These are phyloP conservation scores for Boletus rubropictus DNA, from an alignment of 768 basidiomycete species.

Conservation along the genomic window DNA sequence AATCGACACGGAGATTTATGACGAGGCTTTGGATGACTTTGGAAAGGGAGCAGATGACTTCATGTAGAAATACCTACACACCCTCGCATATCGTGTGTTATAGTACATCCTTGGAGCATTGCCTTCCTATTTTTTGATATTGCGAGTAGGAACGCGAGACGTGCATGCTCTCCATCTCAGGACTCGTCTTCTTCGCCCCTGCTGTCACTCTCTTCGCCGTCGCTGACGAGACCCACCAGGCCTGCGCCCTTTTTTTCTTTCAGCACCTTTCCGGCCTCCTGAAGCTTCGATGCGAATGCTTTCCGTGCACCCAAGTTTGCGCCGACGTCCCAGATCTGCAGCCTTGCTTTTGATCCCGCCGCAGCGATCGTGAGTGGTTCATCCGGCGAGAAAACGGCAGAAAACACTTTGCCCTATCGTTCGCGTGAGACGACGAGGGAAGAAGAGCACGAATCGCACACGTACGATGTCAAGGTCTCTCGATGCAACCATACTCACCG, in stretches of 20 bases:
- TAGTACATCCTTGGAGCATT: conserved; percentile 7
- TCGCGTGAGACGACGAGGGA: background rate
- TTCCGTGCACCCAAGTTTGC: conserved; percentile 78
- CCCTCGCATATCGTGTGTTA: conserved; percentile 11
- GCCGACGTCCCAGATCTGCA: conserved; percentile 95
- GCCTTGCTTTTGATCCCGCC: conserved; percentile 87
- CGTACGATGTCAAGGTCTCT: conserved; percentile 87
- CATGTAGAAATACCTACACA: conserved; percentile 57
- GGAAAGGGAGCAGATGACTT: conserved; percentile 73
- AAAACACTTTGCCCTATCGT: conserved; percentile 90
- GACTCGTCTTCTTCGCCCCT: conserved; percentile 36
- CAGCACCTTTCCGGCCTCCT: conserved; percentile 61
- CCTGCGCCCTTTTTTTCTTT: conserved; percentile 62
- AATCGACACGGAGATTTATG: conserved; percentile 75
- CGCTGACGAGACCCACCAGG: conserved; percentile 62
- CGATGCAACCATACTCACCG: conserved; percentile 79
- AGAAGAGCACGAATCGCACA: conserved; percentile 26
- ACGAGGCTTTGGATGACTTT: conserved; percentile 89
- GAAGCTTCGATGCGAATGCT: conserved; percentile 74
- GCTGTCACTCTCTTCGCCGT: conserved; percentile 62
- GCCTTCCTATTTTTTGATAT: background rate
- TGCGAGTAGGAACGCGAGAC: background rate
- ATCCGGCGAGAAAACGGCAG: conserved; percentile 86
- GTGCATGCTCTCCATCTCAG: conserved; percentile 1
- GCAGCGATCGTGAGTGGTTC: conserved; percentile 91